Evolutionary conservation across 495 filamentous ascomycete species (phyloP).

Genomic region (Parathielavia appendiculata): DNA sequence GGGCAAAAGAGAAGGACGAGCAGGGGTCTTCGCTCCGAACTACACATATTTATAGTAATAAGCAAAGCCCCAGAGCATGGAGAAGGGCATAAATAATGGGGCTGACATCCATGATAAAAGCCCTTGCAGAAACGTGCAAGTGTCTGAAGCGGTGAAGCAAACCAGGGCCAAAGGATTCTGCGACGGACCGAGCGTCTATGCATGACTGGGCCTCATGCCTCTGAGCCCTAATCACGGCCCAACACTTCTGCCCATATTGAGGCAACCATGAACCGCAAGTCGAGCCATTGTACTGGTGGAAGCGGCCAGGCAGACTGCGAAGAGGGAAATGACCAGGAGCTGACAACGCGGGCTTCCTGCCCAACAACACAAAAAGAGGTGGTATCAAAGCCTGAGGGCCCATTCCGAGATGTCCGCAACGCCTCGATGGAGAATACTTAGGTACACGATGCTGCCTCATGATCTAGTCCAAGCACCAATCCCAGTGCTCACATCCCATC

Average conservation of each 20-base stretch:
- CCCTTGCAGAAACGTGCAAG: neutral
- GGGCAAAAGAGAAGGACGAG: neutral
- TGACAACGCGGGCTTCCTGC: neutral
- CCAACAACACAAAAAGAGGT: neutral
- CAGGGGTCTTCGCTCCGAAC: neutral
- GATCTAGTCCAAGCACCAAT: neutral
- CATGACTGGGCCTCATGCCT: no score
- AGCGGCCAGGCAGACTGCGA: neutral
- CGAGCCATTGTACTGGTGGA: neutral
- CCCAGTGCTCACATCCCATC: neutral
- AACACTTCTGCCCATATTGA: no score
- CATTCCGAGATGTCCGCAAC: neutral
- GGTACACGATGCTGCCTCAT: constrained; percentile 11
- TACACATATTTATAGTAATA: no score
- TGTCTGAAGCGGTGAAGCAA: neutral
- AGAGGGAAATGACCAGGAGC: neutral
- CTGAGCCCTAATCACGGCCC: no score
- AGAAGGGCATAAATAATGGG: neutral
- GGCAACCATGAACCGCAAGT: no score
- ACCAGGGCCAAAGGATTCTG: neutral
- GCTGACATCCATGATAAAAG: neutral
- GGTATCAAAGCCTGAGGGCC: constrained; percentile 8
- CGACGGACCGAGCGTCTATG: neutral
- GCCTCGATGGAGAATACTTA: constrained; percentile 4
- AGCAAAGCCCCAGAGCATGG: no score